Evolutionary conservation across 2,329 filamentous ascomycete genomes (phyloP).

Genomic region (Fusarium annulatum): DNA sequence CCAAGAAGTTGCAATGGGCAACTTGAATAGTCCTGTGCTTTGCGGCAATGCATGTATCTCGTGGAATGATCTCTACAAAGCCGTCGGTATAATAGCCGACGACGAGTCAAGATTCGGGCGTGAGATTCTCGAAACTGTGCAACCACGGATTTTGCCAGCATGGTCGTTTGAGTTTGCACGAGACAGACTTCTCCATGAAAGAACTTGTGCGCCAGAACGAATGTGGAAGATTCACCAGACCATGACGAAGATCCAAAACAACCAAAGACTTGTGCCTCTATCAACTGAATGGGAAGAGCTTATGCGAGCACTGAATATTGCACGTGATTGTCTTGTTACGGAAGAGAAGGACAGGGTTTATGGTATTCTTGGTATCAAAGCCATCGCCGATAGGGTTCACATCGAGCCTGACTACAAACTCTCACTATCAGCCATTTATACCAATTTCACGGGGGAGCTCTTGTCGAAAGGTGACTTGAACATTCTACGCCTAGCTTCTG

Average conservation of each 20-base stretch:
- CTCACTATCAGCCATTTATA: fast-evolving
- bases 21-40: fast-evolving
- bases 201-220: not conserved
- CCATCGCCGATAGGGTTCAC: not conserved
- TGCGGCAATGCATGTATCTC: fast-evolving
- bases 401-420: not conserved
- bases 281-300: fast-evolving
- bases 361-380: not conserved
- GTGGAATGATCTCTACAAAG: not conserved
- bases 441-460: not conserved
- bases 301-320: not conserved
- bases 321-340: not conserved
- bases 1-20: not conserved
- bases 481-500: not conserved
- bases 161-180: not conserved
- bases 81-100: no score
- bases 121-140: not conserved
- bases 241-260: no score
- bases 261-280: no score
- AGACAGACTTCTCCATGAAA: not conserved
- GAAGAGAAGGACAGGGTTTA: not conserved
- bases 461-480: not conserved
- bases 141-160: not conserved
- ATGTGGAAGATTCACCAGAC: not conserved
- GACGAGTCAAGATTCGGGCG: not conserved